phyloP scores from a whole-genome alignment of 768 basidiomycete species.

The Omphalotus guepiniiformis region DNA sequence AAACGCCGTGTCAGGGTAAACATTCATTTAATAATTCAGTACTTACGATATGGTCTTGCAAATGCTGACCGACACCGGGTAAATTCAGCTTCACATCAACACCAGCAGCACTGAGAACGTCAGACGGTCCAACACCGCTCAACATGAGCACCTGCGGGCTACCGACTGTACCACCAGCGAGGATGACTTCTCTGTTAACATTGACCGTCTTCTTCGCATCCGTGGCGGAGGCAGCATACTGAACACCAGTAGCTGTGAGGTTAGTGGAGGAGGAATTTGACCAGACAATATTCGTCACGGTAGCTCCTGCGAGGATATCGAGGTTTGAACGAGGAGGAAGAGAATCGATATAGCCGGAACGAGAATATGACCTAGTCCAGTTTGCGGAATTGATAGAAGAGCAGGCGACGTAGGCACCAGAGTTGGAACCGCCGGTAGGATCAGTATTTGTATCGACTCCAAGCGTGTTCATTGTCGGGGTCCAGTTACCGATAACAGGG shows the following conservation, averaged over 20 bases:
- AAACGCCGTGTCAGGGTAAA: not conserved
- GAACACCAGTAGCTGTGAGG: conserved; percentile 45
- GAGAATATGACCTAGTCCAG: conserved; percentile 57
- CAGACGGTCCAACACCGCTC: conserved; percentile 41
- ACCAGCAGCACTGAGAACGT: conserved; percentile 35
- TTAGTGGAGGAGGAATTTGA: conserved; percentile 27
- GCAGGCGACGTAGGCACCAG: conserved; percentile 19
- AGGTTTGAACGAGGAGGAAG: conserved; percentile 60
- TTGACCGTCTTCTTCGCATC: conserved; percentile 32
- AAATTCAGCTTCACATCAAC: conserved; percentile 31
- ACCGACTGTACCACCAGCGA: conserved; percentile 38
- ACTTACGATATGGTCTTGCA: conserved; percentile 41
- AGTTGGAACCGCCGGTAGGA: conserved; percentile 34
- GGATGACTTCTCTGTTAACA: conserved; percentile 52
- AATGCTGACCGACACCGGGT: conserved; percentile 45
- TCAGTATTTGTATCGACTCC: conserved; percentile 32
- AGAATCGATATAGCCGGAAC: conserved; percentile 55
- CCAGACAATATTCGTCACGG: conserved; percentile 53
- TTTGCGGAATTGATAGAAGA: conserved; percentile 24
- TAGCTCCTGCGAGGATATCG: conserved; percentile 55
- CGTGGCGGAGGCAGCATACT: conserved; percentile 34
- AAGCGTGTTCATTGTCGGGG: conserved; percentile 29
- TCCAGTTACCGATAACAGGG: conserved; percentile 41
- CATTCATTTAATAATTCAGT: not conserved
- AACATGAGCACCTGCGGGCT: conserved; percentile 38